A percentile compares a stretch with the other conserved stretches of the same genome.
These are phyloP conservation scores for Stagonosporopsis vannaccii DNA, from an alignment of 2,329 filamentous ascomycete species.

Conservation along the genomic window DNA sequence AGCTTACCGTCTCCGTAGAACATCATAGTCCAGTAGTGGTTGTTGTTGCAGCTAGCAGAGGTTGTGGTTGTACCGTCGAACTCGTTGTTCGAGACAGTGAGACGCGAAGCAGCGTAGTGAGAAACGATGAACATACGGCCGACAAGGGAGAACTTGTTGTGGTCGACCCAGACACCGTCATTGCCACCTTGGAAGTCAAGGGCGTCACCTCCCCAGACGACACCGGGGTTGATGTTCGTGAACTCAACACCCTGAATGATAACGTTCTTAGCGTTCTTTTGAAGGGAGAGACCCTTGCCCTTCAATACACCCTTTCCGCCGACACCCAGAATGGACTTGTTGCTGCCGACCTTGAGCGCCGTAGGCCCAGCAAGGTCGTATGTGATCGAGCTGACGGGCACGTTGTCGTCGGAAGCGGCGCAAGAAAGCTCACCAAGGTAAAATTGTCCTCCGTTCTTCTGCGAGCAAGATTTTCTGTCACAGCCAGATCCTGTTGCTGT, in stretches of 20 bases:
- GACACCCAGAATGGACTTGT: constrained; percentile 54
- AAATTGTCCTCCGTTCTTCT: constrained; percentile 25
- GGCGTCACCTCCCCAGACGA: constrained; percentile 52
- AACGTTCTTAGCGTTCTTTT: constrained; percentile 44
- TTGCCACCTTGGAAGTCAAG: constrained; percentile 46
- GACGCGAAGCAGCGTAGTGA: constrained; percentile 43
- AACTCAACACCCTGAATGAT: constrained; percentile 53
- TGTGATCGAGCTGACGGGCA: constrained; percentile 35
- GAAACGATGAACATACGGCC: constrained; percentile 56
- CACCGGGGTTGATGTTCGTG: constrained; percentile 48
- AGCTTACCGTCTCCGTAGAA: constrained; percentile 32
- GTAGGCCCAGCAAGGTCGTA: constrained; percentile 45
- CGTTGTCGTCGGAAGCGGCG: constrained; percentile 21
- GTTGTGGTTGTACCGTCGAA: constrained; percentile 55
- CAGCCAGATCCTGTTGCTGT: constrained; percentile 29
- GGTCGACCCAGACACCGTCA: constrained; percentile 49
- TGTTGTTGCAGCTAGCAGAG: constrained; percentile 54
- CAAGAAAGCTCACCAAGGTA: constrained; percentile 35
- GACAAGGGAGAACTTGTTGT: constrained; percentile 53
- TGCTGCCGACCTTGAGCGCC: constrained; percentile 46
- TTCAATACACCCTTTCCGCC: constrained; percentile 51
- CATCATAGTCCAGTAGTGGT: constrained; percentile 59
- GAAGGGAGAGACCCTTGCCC: constrained; percentile 52
- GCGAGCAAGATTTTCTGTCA: constrained; percentile 28
- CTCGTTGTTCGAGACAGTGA: constrained; percentile 58